A percentile compares a stretch with the other conserved stretches of the same genome.
Evolutionary conservation across 768 basidiomycete genomes (phyloP).

Genomic region (Grammothele lineata): DNA sequence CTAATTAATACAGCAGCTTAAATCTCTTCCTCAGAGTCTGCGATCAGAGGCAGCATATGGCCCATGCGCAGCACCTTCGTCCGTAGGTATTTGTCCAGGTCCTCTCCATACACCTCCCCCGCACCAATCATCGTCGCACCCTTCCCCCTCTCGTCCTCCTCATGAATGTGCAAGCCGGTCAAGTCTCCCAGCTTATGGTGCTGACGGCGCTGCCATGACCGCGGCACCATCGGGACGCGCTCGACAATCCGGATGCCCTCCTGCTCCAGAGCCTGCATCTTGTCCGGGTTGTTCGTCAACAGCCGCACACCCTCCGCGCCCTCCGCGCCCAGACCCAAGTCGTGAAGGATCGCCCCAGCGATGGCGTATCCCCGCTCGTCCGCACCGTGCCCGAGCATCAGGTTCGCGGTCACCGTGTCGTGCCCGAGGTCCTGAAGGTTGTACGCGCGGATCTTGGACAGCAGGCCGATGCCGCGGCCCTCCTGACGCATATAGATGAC

Average conservation of each 20-base stretch:
- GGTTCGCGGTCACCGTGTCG: conserved; percentile 97
- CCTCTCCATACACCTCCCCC: conserved; percentile 70
- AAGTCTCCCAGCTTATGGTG: conserved; percentile 18
- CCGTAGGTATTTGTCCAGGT: conserved; percentile 90
- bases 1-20: neutral
- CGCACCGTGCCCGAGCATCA: conserved; percentile 90
- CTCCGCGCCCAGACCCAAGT: conserved; percentile 70
- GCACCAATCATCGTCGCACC: conserved; percentile 84
- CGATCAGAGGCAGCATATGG: conserved; percentile 69
- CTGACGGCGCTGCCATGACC: conserved; percentile 62
- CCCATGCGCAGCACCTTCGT: conserved; percentile 99
- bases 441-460: conserved; percentile 96
- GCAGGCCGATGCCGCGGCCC: conserved; percentile 92
- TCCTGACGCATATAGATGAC: conserved; percentile 96
- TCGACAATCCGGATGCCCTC: conserved; percentile 82
- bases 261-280: conserved; percentile 79
- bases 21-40: too few relatives aligned
- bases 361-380: conserved; percentile 93
- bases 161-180: conserved; percentile 26
- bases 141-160: conserved; percentile 37
- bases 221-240: conserved; percentile 91
- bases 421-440: conserved; percentile 97
- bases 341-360: conserved; percentile 84
- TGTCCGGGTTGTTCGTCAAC: conserved; percentile 98
- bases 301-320: conserved; percentile 60